A percentile compares a stretch with the other conserved stretches of the same genome.
phyloP scores from a whole-genome alignment of 2,329 filamentous ascomycete species.

The Fusarium sarcochroum region DNA sequence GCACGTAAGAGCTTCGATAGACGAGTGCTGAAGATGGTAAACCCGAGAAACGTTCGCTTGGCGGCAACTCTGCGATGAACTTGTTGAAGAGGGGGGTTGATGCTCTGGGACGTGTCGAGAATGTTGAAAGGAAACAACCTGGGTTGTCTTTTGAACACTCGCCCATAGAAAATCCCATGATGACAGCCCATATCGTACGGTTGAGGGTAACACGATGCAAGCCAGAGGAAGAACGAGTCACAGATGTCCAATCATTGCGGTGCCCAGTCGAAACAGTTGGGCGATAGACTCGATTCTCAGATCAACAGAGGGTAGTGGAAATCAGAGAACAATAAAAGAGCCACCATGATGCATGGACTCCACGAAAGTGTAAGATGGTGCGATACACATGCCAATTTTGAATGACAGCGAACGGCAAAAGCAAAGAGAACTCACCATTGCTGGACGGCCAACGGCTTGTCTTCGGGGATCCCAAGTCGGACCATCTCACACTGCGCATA shows the following conservation, averaged over 20 bases:
- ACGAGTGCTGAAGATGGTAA: too few relatives aligned
- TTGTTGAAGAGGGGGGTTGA: neutral
- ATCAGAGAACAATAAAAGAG: slow-evolving; percentile 1
- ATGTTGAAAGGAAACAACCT: neutral
- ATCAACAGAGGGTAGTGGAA: neutral
- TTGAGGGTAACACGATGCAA: slow-evolving; percentile 29
- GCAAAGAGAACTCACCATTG: slow-evolving; percentile 75
- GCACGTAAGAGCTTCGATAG: neutral
- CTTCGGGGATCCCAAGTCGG: slow-evolving; percentile 79
- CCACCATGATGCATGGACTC: neutral
- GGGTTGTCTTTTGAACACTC: neutral
- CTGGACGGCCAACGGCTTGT: slow-evolving; percentile 89
- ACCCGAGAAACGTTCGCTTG: neutral
- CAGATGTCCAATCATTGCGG: slow-evolving; percentile 10
- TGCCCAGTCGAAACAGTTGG: neutral
- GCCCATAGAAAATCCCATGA: neutral
- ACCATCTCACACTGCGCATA: slow-evolving; percentile 98
- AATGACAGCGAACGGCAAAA: neutral
- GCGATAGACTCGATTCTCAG: slow-evolving; percentile 14
- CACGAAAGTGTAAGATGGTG: neutral
- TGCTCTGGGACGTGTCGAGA: neutral
- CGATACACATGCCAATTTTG: neutral
- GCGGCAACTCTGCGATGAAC: neutral
- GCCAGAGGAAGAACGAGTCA: slow-evolving; percentile 7
- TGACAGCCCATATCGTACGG: neutral